These are phyloP conservation scores for Serendipita sp. DNA, from an alignment of 1,284 basidiomycete genomes.

Conservation along the genomic window DNA sequence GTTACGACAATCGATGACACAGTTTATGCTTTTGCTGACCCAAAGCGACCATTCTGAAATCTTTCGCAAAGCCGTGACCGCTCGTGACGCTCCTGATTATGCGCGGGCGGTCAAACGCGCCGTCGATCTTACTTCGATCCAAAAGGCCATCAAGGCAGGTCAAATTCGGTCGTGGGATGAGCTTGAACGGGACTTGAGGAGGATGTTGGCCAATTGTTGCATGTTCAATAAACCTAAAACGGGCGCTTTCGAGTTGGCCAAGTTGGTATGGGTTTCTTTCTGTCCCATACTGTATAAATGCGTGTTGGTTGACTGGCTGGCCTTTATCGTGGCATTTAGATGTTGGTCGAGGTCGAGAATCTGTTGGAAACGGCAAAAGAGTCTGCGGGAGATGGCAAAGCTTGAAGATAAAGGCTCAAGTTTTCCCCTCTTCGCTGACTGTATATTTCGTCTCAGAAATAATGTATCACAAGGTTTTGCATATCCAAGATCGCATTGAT, in stretches of 20 bases:
- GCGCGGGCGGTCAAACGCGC: background rate
- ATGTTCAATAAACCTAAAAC: background rate
- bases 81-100: background rate
- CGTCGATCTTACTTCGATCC: background rate
- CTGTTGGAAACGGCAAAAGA: conserved; percentile 1
- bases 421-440: background rate
- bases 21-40: background rate
- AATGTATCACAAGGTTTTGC: background rate
- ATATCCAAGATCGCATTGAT: background rate
- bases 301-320: background rate
- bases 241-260: background rate
- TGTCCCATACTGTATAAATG: background rate
- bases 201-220: conserved; percentile 3
- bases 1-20: background rate
- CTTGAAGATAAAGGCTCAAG: background rate
- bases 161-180: background rate
- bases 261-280: background rate
- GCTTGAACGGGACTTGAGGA: background rate
- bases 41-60: background rate
- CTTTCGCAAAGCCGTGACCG: background rate
- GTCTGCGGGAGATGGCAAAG: conserved; percentile 9
- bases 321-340: background rate
- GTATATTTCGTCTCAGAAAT: background rate
- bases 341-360: background rate
- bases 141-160: background rate